These are phyloP conservation scores for Coniochaeta sp. DNA, from an alignment of 2,329 filamentous ascomycete genomes.

Conservation along the genomic window DNA sequence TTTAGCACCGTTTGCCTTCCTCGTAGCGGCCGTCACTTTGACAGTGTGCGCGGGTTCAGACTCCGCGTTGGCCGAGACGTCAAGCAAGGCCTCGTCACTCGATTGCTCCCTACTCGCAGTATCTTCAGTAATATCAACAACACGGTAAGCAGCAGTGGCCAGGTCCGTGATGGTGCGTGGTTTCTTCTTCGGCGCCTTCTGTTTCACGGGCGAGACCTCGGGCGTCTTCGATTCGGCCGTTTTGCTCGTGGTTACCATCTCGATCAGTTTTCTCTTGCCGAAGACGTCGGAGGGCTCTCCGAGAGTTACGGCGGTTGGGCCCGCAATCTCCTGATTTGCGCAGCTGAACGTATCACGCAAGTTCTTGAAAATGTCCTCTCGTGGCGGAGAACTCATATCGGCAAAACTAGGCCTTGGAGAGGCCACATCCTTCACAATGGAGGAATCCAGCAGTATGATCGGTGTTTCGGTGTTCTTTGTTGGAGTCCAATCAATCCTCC, in stretches of 20 bases:
- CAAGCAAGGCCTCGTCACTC: slow-evolving; percentile 31
- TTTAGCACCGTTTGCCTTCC: slow-evolving; percentile 20
- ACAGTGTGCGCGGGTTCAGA: slow-evolving; percentile 22
- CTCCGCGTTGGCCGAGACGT: slow-evolving; percentile 35
- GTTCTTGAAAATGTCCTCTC: slow-evolving; percentile 31
- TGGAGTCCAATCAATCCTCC: slow-evolving; percentile 63
- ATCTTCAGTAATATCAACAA: slow-evolving; percentile 17
- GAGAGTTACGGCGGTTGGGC: background rate
- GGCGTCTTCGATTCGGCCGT: slow-evolving; percentile 13
- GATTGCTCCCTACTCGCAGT: slow-evolving; percentile 10
- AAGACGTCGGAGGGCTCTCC: slow-evolving; percentile 22
- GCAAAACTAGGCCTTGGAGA: slow-evolving; percentile 8
- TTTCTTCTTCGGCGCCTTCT: slow-evolving; percentile 59
- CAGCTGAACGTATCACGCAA: slow-evolving; percentile 36
- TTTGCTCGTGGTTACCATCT: slow-evolving; percentile 34
- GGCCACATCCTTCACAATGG: slow-evolving; percentile 20
- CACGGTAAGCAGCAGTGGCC: slow-evolving; percentile 63
- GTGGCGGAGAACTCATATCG: slow-evolving; percentile 5
- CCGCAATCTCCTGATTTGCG: slow-evolving; percentile 11
- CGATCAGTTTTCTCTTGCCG: slow-evolving; percentile 50
- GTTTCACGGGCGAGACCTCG: slow-evolving; percentile 30
- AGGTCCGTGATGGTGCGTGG: slow-evolving; percentile 70
- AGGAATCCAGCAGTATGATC: slow-evolving; percentile 21
- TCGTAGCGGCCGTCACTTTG: slow-evolving; percentile 15
- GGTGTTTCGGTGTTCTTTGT: slow-evolving; percentile 7